Base-by-base conservation (phyloP, 768 basidiomycete genomes). In the Trametes maxima region DNA sequence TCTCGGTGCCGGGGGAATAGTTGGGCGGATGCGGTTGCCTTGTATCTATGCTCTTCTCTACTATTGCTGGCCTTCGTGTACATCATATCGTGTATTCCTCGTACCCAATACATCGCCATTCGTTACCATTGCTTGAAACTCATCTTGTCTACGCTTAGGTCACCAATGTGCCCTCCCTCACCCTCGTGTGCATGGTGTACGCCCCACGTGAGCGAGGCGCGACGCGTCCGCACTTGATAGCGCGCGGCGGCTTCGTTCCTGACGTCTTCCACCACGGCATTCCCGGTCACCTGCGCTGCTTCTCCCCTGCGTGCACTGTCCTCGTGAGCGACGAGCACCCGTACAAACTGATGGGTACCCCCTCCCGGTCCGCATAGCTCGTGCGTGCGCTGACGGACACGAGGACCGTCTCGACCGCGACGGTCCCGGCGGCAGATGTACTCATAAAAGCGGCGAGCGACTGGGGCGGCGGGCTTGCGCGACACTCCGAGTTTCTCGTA, bases 211-310 rank as follows among this genome's bases (percentile, higher is more conserved):
- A 58, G 48, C 5, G 40, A 11, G 16, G 17, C 57, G 48, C 57
- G 57, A 50, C 57, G 57, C 57, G 56, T 49, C 57, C 48, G 47
- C 56, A 47, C 48, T 40, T 57, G 56, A 57, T 57, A 50, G 57
- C 40, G 48, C 48, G 25, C 48, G 7, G 21, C 12, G 37, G 39
- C 25, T 50, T 43, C 48, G 22, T 36, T 39, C 48, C 19, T 56
- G 54, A 51, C 45, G 17, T n/a, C 49, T 39, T 53, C 44, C 50
- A 46, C 49, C 24, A 52, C 54, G 48, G 48, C 54, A 50, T 62
- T 42, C 24, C 14, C 49, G 61, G 56, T 62, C 61, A 62, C 44
- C 61, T 62, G 61, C 45, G 56, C 21, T 33, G 36, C 35, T 56
- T 51, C 47, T 51, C 48, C 33, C 13, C 14, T 40, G 7, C 24